Evolutionary conservation across 2,329 filamentous ascomycete species (phyloP), one percentile per base, ranked within the genome.

Genomic region (Dissoconium aciculare): DNA sequence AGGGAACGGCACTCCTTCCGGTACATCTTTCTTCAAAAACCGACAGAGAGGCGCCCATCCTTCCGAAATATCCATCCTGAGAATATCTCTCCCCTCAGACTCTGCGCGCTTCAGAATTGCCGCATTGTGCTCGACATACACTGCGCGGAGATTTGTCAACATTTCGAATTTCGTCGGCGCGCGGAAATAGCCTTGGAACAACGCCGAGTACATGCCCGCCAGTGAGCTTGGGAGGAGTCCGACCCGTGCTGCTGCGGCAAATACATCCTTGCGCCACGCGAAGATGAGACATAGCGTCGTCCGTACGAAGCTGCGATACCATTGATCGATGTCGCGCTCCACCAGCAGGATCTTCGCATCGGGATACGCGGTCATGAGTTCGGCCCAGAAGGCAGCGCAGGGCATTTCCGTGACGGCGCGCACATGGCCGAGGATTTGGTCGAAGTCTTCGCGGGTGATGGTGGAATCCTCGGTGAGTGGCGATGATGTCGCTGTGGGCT

Each of bases 351-450:
- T 36, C 30, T 39, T 45, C 5, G 32, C 42, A 30, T 38, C 48
- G 1, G 50, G 47, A 29, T 53, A 53, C 3, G 43, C 42, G 11
- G 31, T 26, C 26, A 51, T 41, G 15, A 53, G 32, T 6, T 54
- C 49, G 15, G 30, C 26, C 9, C 29, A 30, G 16, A 42, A 38
- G 6, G 19, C 16, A 9, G 28, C 28, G 16, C 30, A 32, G 0
- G 55, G 53, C 11, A 50, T 36, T 24, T 58, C 56, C 8, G 47
- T 47, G 3, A 52, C 42, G 1, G 43, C 52, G 13, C 40, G 42
- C 28, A 39, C 46, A 19, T 46, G 32, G 15, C 49, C 48, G 1
- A 53, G 36, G 6, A 54, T 31, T 13, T 44, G 35, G 30, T 55
- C 50, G 37, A 46, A 52, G 13, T 52, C 42, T 17, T 9, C 16